Evolutionary conservation across 768 basidiomycete genomes (phyloP), one percentile per base, ranked within the genome.

Genomic region (Boletus rubropictus): DNA sequence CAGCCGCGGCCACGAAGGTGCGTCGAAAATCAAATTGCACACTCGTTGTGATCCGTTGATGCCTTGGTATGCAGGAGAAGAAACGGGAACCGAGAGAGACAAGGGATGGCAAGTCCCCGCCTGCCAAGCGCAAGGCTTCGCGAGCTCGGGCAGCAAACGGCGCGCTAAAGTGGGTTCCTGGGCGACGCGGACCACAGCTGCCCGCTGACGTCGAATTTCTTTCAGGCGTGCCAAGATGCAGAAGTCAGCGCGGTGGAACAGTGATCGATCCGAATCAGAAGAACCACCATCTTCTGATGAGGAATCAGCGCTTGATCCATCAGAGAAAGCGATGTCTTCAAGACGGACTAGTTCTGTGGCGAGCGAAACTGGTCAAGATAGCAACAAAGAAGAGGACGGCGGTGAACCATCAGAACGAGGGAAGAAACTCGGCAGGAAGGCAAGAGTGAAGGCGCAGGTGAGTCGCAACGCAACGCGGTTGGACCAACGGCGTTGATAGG

Each of bases 71-170:
- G 52, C 58, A 72, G 58, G 69, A 78, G 61, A 69, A 68, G 53
- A 67, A 56, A 18, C 62, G 63, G 14, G 64, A 61, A 40, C 48
- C 54, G 2, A 56, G 29, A 31, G 77, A 81, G 52, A 69, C 70
- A 52, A 78, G 72, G 49, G 77, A 82, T 25, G 69, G 72, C 27
- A 80, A 78, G 61, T 65, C 71, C 1, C 67, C 75, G 22, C 63
- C 58, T 46, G 65, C 66, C 24, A 83, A 84, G 58, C 79, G 82
- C 39, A 80, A 79, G 55, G 76, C 78, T 24, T 62, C 73, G 9
- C 62, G 58, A 24, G 44, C 61, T 5, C 63, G 64, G 8, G 43
- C 39, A 11, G 43, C 39, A 11, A 68, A 66, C 42, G 64, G 64
- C 14, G 50, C 40, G 1, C 37, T 51, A 18, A 65, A 65, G 64